Conservation (phyloP, 768 basidiomycete species). For the Amanita exitialis region DNA sequence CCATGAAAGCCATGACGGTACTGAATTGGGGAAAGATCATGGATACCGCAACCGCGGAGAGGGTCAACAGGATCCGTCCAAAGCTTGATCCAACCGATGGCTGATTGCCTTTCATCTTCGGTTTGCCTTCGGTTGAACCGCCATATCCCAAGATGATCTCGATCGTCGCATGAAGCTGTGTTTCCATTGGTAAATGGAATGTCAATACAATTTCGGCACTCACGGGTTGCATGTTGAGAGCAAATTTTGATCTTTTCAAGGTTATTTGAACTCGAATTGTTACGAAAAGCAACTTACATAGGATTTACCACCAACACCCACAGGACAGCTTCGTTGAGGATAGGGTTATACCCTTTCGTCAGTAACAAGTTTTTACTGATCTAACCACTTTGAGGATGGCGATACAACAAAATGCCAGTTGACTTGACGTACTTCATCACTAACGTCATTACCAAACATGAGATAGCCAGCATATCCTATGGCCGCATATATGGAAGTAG, state of each 20-base stretch:
- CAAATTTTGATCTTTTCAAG: slow-evolving; percentile 68
- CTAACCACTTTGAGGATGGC: slow-evolving; percentile 23
- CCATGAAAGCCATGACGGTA: slow-evolving; percentile 81
- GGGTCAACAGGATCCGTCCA: slow-evolving; percentile 50
- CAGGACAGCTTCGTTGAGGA: slow-evolving; percentile 63
- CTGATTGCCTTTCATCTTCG: slow-evolving; percentile 13
- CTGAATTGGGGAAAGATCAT: slow-evolving; percentile 75
- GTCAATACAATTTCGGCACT: slow-evolving; percentile 15
- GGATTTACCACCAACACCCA: slow-evolving; percentile 83
- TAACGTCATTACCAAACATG: slow-evolving; percentile 80
- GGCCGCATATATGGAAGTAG: slow-evolving; percentile 51
- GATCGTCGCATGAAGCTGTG: slow-evolving; percentile 70
- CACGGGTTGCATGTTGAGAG: slow-evolving; percentile 73
- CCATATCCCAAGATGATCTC: slow-evolving; percentile 68
- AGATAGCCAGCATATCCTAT: slow-evolving; percentile 80
- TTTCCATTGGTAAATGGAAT: not conserved
- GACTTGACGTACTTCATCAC: slow-evolving; percentile 55
- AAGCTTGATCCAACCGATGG: slow-evolving; percentile 25
- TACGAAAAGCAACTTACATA: slow-evolving; percentile 33
- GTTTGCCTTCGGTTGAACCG: slow-evolving; percentile 24
- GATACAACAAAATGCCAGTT: not conserved
- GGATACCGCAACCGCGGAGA: slow-evolving; percentile 56
- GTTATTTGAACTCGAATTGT: not conserved
- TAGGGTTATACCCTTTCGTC: slow-evolving; percentile 61
- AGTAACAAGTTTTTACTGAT: slow-evolving; percentile 75